These are phyloP conservation scores for Clonostachys rhizophaga DNA, from an alignment of 2,329 filamentous ascomycete genomes.

Conservation along the genomic window DNA sequence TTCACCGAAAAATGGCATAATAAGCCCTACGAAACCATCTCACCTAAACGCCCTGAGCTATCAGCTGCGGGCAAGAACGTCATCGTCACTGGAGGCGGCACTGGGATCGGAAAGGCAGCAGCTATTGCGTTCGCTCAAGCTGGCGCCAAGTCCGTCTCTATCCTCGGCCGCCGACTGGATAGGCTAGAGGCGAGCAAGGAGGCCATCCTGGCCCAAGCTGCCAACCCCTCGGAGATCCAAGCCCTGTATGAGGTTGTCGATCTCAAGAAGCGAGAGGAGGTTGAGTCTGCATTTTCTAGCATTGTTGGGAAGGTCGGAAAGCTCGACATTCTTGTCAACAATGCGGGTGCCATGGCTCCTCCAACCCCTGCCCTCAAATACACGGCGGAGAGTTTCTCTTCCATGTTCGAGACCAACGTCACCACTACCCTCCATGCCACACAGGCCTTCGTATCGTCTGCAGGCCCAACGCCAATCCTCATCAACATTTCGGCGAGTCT, in stretches of 20 bases:
- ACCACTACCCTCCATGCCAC: conserved; percentile 13
- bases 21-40: conserved; percentile 18
- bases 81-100: conserved; percentile 60
- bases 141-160: conserved; percentile 23
- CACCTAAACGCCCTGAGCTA: conserved; percentile 19
- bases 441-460: conserved; percentile 6
- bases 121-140: conserved; percentile 49
- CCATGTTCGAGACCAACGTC: conserved; percentile 13
- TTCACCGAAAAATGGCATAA: conserved; percentile 13
- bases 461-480: no score
- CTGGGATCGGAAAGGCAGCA: conserved; percentile 59
- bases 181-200: conserved; percentile 14
- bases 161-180: conserved; percentile 27
- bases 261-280: conserved; percentile 12
- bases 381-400: not conserved
- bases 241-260: conserved; percentile 18
- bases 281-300: conserved; percentile 1
- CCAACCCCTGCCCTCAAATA: not conserved
- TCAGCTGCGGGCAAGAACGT: conserved; percentile 35
- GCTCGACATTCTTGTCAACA: conserved; percentile 21
- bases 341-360: conserved; percentile 9
- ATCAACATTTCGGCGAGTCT: no score
- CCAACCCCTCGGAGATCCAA: conserved; percentile 38
- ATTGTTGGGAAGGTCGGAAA: conserved; percentile 4
- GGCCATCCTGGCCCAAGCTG: conserved; percentile 24